Evolutionary conservation across 129 eudicot species (phyloP), one percentile per base, ranked within the genome.

Genomic region (Flaveria ramosissima): DNA sequence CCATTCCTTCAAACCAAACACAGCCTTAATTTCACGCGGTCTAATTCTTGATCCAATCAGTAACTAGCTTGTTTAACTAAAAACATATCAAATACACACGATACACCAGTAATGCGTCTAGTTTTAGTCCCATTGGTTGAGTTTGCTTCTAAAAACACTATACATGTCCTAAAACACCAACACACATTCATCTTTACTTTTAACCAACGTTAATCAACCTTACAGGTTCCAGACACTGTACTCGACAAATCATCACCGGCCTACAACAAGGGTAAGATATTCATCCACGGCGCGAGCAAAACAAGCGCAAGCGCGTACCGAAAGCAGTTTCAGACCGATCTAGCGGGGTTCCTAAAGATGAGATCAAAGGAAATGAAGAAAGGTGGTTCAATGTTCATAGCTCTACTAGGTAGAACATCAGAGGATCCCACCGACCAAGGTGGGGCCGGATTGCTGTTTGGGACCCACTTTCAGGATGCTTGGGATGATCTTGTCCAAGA

Each of bases 401-500:
- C 90, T 57, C 86, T 90, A 70, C 55, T 93, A 83, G 98, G 98
- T 16, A 55, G 97, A 81, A 90, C 96, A 36, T 85, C 89, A 4
- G 83, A 76, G 71, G 95, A 90, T 71, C 97, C 98, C 53, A 84
- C 91, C 0, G 97, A 90, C 84, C 98, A 93, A 75, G 97, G 98
- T 74, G 98, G 98, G 80, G 96, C 98, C 9, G 98, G 98, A 1
- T 78, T 93, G 68, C 91, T 93, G 23, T 93, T 93, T 42, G 98
- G 97, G 84, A 90, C 98, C 72, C 97, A 93, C 85, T 93, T 93
- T 87, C 97, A 93, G 79, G 98, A 93, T 82, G 98, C 97, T 19
- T 90, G 98, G 98, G 81, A 93, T 86, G 98, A 93, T 84, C 97
- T 93, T 74, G 98, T 93, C 86, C 88, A 80, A 19, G 92, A 93